Conservation (phyloP, 305 asterid species). For the Nicotiana rustica region DNA sequence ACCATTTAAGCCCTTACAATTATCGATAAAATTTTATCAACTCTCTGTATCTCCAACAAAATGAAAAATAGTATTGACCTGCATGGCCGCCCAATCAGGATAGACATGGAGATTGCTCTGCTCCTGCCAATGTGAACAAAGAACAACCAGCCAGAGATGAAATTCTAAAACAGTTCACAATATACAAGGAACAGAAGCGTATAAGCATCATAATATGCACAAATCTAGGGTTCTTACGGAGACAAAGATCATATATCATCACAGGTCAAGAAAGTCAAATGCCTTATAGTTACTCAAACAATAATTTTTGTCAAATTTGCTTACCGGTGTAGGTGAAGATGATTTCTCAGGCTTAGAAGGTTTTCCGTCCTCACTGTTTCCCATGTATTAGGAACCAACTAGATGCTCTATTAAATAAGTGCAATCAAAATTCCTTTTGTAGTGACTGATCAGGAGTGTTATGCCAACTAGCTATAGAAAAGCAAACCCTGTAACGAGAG, state of each 20-base stretch:
- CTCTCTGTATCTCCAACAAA: neutral
- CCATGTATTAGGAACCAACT: conserved; percentile 56
- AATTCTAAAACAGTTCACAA: neutral
- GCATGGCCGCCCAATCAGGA: conserved; percentile 98
- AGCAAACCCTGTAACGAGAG: neutral
- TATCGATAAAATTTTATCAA: conserved; percentile 15
- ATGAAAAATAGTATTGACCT: conserved; percentile 55
- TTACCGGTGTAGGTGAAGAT: conserved; percentile 66
- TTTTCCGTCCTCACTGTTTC: conserved; percentile 78
- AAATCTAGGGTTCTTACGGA: conserved; percentile 17
- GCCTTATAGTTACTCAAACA: conserved; percentile 6
- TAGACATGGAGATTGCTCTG: conserved; percentile 70
- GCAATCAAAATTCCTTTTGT: conserved; percentile 14
- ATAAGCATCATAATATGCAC: neutral
- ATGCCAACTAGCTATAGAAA: neutral
- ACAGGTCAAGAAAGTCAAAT: conserved; percentile 27
- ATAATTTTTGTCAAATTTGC: conserved; percentile 31
- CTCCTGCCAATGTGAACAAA: conserved; percentile 61
- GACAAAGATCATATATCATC: neutral
- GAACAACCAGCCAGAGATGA: conserved; percentile 40
- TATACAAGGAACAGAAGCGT: conserved; percentile 17
- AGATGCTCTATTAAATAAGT: neutral
- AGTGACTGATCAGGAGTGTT: conserved; percentile 23
- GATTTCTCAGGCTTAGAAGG: conserved; percentile 69
- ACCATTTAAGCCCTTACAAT: conserved; percentile 8